phyloP scores from a whole-genome alignment of 148 eudicot genomes.

The Rhododendron ferrugineum region DNA sequence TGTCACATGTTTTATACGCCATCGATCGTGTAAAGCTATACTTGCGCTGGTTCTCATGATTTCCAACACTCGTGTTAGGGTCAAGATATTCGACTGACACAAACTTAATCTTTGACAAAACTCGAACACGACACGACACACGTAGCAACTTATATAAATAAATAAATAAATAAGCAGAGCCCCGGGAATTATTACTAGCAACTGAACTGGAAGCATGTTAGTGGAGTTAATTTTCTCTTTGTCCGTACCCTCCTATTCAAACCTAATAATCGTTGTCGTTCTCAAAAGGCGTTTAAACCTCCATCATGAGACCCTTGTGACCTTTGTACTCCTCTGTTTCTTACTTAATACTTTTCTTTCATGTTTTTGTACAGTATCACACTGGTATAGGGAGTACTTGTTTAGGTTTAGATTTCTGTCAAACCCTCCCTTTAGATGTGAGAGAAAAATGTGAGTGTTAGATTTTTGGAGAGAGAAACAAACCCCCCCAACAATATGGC shows the following conservation, averaged over 20 bases:
- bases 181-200: background rate
- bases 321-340: background rate
- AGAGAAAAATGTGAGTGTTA: background rate
- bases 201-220: background rate
- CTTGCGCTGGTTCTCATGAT: background rate
- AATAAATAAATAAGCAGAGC: background rate
- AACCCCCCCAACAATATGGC: background rate
- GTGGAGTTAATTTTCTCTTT: background rate
- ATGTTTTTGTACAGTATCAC: background rate
- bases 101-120: background rate
- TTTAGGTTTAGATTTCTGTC: background rate
- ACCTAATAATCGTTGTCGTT: background rate
- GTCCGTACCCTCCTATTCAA: background rate
- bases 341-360: background rate
- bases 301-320: constrained; percentile 23
- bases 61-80: background rate
- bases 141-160: no score
- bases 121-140: background rate
- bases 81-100: background rate
- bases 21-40: no score
- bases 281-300: constrained; percentile 41
- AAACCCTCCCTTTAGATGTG: background rate
- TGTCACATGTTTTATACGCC: background rate
- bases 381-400: background rate
- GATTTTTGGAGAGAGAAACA: background rate